phyloP scores from a whole-genome alignment of 2,329 filamentous ascomycete genomes.

The Hymenotorrendiella dingleyae region DNA sequence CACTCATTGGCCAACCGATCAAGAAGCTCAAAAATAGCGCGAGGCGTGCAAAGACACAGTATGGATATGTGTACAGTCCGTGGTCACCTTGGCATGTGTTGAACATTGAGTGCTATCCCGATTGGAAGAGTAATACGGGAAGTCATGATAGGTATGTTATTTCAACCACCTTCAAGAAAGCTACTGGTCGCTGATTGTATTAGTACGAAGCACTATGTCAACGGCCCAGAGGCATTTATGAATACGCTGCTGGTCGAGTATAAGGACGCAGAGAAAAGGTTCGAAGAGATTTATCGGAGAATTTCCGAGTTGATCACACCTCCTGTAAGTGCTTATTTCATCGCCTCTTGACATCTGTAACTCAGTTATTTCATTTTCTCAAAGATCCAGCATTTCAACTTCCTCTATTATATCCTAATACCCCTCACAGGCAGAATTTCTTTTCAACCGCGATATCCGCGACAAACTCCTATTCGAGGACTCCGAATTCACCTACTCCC shows the following conservation, averaged over 20 bases:
- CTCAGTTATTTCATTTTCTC: too few species aligned
- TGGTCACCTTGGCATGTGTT: conserved; percentile 57
- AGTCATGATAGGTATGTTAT: too few species aligned
- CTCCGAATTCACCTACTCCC: conserved; percentile 52
- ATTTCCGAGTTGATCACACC: conserved; percentile 56
- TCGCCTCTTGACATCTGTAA: background rate
- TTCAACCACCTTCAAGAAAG: too few species aligned
- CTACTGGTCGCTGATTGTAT: too few species aligned
- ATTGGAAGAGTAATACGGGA: conserved; percentile 51
- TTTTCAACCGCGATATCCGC: conserved; percentile 50
- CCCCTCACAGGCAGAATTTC: conserved; percentile 50
- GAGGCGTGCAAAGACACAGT: conserved; percentile 40
- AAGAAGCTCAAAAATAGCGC: conserved; percentile 44
- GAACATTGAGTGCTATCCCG: conserved; percentile 52
- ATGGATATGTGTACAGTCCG: conserved; percentile 50
- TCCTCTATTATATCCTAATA: background rate
- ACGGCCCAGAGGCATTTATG: conserved; percentile 56
- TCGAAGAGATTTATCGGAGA: conserved; percentile 48
- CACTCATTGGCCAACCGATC: conserved; percentile 46
- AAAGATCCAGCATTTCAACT: background rate
- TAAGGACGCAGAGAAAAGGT: conserved; percentile 52
- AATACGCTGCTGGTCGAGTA: conserved; percentile 54
- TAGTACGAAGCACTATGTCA: conserved; percentile 48
- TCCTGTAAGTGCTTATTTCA: conserved; percentile 32
- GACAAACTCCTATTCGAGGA: conserved; percentile 58